A percentile compares a stretch with the other conserved stretches of the same genome.
phyloP scores from a whole-genome alignment of 129 eudicot species.

The Gnaphalium uliginosum region DNA sequence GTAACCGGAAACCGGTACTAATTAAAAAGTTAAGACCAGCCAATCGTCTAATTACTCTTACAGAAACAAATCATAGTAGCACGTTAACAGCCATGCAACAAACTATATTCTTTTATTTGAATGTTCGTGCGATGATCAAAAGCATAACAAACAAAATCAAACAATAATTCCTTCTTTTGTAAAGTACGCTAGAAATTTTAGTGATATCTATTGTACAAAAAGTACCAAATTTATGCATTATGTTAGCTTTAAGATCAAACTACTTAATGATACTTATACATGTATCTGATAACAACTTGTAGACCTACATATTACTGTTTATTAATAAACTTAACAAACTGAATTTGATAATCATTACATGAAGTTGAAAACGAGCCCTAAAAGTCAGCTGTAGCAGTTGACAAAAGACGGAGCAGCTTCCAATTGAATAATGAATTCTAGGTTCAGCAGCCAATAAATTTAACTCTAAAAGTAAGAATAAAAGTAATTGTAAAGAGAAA shows the following conservation, averaged over 20 bases:
- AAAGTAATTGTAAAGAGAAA: neutral
- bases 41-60: neutral
- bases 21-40: neutral
- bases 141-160: neutral
- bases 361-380: neutral
- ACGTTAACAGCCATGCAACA: conserved; percentile 11
- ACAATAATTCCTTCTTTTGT: neutral
- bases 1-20: neutral
- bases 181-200: neutral
- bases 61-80: neutral
- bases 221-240: neutral
- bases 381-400: conserved; percentile 1
- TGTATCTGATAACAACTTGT: neutral
- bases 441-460: conserved; percentile 5
- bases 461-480: neutral
- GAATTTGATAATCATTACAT: neutral
- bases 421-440: neutral
- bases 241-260: neutral
- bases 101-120: neutral
- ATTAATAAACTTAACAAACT: neutral
- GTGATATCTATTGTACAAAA: neutral
- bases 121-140: neutral
- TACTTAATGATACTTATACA: neutral
- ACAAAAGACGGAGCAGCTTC: neutral
- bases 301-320: neutral